A percentile compares a stretch with the other conserved stretches of the same genome.
Evolutionary conservation across 78 protist species (phyloP).

Genomic region (Planoprotostelium fungivorum): DNA sequence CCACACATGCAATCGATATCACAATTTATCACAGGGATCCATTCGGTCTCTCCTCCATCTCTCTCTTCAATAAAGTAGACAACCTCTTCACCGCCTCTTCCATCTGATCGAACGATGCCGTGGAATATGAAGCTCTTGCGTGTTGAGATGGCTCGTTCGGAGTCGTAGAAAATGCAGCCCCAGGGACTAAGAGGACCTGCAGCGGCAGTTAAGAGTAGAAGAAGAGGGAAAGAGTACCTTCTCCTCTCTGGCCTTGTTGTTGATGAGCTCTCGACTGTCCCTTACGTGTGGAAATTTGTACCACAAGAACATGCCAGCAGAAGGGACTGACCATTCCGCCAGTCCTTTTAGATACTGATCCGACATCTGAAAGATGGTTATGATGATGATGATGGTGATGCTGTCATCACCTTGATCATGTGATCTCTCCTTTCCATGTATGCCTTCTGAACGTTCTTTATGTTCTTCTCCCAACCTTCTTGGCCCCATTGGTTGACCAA

Average conservation of each 20-base stretch:
- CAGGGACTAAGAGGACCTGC: conserved; percentile 70
- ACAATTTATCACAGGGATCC: too few species aligned
- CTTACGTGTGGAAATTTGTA: conserved; percentile 1
- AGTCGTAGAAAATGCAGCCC: conserved; percentile 50
- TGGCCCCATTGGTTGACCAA: conserved; percentile 29
- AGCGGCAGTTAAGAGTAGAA: too few species aligned
- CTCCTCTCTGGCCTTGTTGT: conserved; percentile 46
- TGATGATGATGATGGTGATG: too few species aligned
- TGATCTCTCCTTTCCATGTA: conserved; percentile 37
- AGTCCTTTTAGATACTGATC: conserved; percentile 61
- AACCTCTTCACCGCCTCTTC: conserved; percentile 56
- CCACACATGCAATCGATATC: too few species aligned
- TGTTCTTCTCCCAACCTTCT: conserved; percentile 48
- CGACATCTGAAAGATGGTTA: too few species aligned
- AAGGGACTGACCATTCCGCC: conserved; percentile 49
- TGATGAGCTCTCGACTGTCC: conserved; percentile 53
- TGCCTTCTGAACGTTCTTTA: conserved; percentile 10
- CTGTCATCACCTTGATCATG: not conserved
- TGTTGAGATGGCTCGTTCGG: conserved; percentile 17
- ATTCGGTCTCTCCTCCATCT: conserved; percentile 2
- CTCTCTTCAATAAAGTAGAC: conserved; percentile 11
- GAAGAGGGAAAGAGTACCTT: conserved; percentile 48
- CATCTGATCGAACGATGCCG: conserved; percentile 52
- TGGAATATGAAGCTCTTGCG: conserved; percentile 61
- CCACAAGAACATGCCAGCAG: conserved; percentile 88